Conservation (phyloP, 371 early-diverging fungal species). For the Apophysomyces elegans region DNA sequence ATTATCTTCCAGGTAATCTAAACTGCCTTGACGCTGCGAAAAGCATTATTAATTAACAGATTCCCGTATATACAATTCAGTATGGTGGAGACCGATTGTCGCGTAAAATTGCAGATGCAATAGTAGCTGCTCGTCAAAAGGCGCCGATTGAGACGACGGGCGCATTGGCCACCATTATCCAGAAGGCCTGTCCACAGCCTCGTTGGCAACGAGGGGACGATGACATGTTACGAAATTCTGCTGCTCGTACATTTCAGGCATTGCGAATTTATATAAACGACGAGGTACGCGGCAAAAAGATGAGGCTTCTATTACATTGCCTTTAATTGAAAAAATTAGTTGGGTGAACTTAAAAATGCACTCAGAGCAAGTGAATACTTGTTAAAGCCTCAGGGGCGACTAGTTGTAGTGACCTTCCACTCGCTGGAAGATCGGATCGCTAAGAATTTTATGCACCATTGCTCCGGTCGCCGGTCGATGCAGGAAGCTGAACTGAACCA, state of each 20-base stretch:
- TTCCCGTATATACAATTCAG: slow-evolving; percentile 3
- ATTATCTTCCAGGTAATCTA: slow-evolving; percentile 60
- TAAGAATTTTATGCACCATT: slow-evolving; percentile 62
- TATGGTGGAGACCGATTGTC: slow-evolving; percentile 67
- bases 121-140: slow-evolving; percentile 56
- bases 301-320: background rate
- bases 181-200: slow-evolving; percentile 57
- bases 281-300: slow-evolving; percentile 44
- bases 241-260: slow-evolving; percentile 61
- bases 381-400: slow-evolving; percentile 56
- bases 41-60: too few species aligned
- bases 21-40: too few species aligned
- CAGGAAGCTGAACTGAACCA: slow-evolving; percentile 36
- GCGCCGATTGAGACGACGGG: slow-evolving; percentile 59
- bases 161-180: slow-evolving; percentile 57
- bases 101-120: slow-evolving; percentile 65
- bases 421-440: slow-evolving; percentile 76
- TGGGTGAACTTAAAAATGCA: slow-evolving; percentile 57
- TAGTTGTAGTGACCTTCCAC: slow-evolving; percentile 75
- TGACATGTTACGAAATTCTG: slow-evolving; percentile 54
- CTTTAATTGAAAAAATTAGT: slow-evolving; percentile 22
- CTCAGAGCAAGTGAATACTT: slow-evolving; percentile 58
- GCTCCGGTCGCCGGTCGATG: slow-evolving; percentile 33
- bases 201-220: slow-evolving; percentile 51
- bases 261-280: slow-evolving; percentile 76